Base-by-base conservation (phyloP, 805 yeast genomes). In the Debaryomyces hansenii region DNA sequence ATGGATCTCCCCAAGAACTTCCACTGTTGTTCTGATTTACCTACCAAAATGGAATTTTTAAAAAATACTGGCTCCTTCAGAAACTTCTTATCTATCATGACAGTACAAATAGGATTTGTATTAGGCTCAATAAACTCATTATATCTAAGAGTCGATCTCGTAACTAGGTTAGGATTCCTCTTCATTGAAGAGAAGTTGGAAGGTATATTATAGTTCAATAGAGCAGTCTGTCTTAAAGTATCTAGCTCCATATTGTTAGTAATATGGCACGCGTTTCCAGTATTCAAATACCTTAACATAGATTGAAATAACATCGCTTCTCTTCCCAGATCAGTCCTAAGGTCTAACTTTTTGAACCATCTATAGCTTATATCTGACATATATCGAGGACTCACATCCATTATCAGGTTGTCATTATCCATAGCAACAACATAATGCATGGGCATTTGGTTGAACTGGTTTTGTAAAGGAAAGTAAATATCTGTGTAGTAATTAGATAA, bases 21-120 rank as follows among this genome's bases (percentile, higher is more conserved):
- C 72, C 72, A 67, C 41, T 65, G 70, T 15, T 54, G 59, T 37
- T 56, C 62, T 2, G 71, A 64, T 46, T 64, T 67, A 2, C 68
- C 71, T 2, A 56, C 57, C 11, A 54, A 21, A 1, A 65, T 42
- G 12, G 50, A 42, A 39, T 54, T 49, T 40, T 58, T 56, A 31
- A 58, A 59, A 49, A 51, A 67, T 1, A 66, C 54, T 1, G 51
- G 45, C 10, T 48, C 50, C 32, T 41, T 54, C 10, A 15, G 10
- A 28, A 15, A 8, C 15, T 39, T 49, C 1, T 46, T 46, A 27
- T 56, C 55, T 2, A 60, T 33, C 5, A 40, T 49, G 1, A 64
- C 40, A 3, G 34, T 42, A n/a, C 52, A 52, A 2, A 65, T 27
- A 1, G 58, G 58, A 8, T 33, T 42, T 1, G 56, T 37, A 2